Conservation (phyloP, 192 early-diverging fungal species). For the Spizellomyces sp. region DNA sequence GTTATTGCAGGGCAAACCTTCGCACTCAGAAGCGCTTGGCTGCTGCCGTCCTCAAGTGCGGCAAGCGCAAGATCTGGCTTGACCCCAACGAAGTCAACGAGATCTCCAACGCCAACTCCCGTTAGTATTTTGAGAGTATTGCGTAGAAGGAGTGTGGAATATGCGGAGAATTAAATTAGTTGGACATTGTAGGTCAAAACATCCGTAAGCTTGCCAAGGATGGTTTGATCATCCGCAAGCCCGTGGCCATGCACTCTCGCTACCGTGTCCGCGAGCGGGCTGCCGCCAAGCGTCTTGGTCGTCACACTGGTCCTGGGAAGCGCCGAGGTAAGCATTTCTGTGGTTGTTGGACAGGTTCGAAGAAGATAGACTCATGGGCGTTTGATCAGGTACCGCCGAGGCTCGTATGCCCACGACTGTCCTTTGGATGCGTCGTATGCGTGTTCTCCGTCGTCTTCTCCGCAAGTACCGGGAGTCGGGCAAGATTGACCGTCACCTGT, state of each 20-base stretch:
- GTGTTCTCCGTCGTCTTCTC: conserved; percentile 92
- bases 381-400: conserved; percentile 50
- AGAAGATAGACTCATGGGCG: neutral
- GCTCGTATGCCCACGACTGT: conserved; percentile 95
- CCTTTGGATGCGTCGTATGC: conserved; percentile 98
- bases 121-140: conserved; percentile 62
- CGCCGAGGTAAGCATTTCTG: conserved; percentile 73
- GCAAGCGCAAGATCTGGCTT: conserved; percentile 98
- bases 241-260: conserved; percentile 81
- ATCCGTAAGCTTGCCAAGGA: conserved; percentile 97
- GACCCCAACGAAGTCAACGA: conserved; percentile 96
- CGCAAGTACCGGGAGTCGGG: conserved; percentile 97
- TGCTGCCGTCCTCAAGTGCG: conserved; percentile 95
- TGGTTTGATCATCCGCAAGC: conserved; percentile 96
- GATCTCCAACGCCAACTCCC: conserved; percentile 97
- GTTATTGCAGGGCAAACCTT: conserved; percentile 52
- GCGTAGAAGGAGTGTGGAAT: conserved; percentile 15
- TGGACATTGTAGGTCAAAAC: conserved; percentile 73
- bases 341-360: neutral
- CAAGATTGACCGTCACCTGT: conserved; percentile 98
- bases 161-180: conserved; percentile 17
- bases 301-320: conserved; percentile 90
- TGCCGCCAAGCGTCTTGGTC: conserved; percentile 95
- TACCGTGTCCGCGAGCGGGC: conserved; percentile 90
- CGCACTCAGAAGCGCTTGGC: conserved; percentile 93